Percentiles rank a stretch among this genome's conserved stretches.
phyloP scores from a whole-genome alignment of 495 filamentous ascomycete species.

The Cercophora newfieldiana region DNA sequence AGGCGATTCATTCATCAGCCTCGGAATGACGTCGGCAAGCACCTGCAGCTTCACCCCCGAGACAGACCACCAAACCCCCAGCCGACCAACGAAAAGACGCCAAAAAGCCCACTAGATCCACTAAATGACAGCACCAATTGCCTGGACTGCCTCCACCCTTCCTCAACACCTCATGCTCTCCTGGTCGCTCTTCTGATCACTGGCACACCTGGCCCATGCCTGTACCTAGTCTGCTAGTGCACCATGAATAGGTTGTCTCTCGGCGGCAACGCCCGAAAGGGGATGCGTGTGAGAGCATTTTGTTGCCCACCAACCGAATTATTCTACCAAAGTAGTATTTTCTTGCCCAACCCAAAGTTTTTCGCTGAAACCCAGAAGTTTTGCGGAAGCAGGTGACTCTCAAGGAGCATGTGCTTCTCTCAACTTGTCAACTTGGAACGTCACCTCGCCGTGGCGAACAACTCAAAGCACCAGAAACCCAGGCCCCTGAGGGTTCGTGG shows the following conservation, averaged over 20 bases:
- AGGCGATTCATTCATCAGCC: slow-evolving; percentile 15
- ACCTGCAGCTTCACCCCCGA: neutral
- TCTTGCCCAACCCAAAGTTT: no score
- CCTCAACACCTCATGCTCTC: neutral
- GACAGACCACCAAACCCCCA: neutral
- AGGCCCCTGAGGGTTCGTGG: neutral
- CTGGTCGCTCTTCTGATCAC: neutral
- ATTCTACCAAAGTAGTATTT: no score
- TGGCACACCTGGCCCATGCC: neutral
- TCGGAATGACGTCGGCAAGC: slow-evolving; percentile 29
- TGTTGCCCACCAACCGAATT: no score
- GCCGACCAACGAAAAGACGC: neutral
- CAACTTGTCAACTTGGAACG: no score
- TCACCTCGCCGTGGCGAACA: no score
- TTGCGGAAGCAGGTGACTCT: no score
- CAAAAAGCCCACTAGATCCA: neutral
- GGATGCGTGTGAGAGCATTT: no score
- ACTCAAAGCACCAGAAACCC: neutral
- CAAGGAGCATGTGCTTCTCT: no score
- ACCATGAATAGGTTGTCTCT: no score
- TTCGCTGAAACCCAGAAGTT: no score
- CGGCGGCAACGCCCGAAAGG: no score
- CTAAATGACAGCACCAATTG: neutral
- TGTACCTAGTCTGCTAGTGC: no score
- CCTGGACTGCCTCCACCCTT: neutral